Percentiles rank a stretch among this genome's conserved stretches.
Conservation (phyloP, 495 filamentous ascomycete genomes). For the Neurospora sublineolata region DNA sequence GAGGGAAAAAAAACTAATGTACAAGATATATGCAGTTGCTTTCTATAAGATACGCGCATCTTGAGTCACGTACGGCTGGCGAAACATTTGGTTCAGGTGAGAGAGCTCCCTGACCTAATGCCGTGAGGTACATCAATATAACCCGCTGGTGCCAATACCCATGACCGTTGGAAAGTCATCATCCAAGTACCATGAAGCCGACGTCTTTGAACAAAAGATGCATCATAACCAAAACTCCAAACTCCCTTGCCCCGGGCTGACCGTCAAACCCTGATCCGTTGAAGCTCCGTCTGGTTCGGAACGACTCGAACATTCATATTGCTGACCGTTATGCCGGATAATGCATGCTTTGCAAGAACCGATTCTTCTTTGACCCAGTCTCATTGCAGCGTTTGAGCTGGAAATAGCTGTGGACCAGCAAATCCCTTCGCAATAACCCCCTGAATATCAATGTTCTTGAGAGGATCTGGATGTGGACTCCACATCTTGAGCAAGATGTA, state of each 20-base stretch:
- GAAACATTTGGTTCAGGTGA: background rate
- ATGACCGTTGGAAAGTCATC: background rate
- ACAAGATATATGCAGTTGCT: background rate
- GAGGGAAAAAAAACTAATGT: background rate
- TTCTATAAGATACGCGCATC: background rate
- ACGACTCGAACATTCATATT: background rate
- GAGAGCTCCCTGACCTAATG: background rate
- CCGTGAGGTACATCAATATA: background rate
- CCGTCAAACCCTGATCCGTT: background rate
- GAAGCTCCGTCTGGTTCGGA: background rate
- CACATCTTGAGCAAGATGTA: constrained; percentile 80
- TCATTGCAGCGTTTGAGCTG: constrained; percentile 14
- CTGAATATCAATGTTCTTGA: constrained; percentile 75
- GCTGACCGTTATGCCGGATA: background rate
- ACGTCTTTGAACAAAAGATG: background rate
- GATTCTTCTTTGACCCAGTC: background rate
- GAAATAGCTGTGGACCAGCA: constrained; percentile 68
- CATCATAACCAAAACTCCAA: background rate
- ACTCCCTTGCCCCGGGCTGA: background rate
- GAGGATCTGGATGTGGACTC: constrained; percentile 48
- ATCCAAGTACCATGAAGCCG: background rate
- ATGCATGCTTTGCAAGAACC: background rate
- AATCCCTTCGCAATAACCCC: constrained; percentile 69
- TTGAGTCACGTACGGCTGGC: background rate
- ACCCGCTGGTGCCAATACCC: background rate